Conservation (phyloP, 176 grass and related monocot species). For the Rhynchospora pubera region DNA sequence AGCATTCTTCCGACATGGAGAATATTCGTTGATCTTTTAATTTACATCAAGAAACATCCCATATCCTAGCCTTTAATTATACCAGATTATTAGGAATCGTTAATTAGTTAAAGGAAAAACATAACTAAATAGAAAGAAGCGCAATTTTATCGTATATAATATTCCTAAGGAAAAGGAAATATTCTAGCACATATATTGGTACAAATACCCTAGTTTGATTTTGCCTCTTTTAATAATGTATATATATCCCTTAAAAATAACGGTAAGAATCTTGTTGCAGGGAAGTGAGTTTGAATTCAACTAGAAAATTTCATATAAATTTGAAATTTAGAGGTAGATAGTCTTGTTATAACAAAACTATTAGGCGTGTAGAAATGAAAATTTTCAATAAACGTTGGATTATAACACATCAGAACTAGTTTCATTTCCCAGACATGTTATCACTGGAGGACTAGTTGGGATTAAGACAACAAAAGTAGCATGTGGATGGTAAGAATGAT, state of each 20-base stretch:
- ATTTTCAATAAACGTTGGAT: neutral
- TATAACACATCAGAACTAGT: neutral
- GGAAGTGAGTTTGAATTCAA: too few species aligned
- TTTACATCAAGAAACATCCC: neutral
- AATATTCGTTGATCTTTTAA: constrained; percentile 9
- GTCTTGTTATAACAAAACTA: too few species aligned
- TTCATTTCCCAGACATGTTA: neutral
- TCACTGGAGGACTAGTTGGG: neutral
- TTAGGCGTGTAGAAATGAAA: too few species aligned
- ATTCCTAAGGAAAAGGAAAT: neutral
- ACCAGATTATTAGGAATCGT: neutral
- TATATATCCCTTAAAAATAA: neutral
- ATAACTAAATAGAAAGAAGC: neutral
- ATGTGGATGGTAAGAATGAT: neutral
- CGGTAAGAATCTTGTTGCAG: too few species aligned
- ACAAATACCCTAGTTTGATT: too few species aligned
- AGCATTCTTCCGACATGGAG: neutral
- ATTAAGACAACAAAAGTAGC: neutral
- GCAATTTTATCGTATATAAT: neutral
- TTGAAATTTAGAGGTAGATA: too few species aligned
- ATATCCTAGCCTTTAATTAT: neutral
- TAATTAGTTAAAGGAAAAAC: neutral
- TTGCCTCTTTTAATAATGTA: too few species aligned
- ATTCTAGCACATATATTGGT: neutral
- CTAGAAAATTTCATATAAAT: too few species aligned